These are phyloP conservation scores for Hyphodiscus hymeniophilus DNA, from an alignment of 495 filamentous ascomycete genomes.

Conservation along the genomic window DNA sequence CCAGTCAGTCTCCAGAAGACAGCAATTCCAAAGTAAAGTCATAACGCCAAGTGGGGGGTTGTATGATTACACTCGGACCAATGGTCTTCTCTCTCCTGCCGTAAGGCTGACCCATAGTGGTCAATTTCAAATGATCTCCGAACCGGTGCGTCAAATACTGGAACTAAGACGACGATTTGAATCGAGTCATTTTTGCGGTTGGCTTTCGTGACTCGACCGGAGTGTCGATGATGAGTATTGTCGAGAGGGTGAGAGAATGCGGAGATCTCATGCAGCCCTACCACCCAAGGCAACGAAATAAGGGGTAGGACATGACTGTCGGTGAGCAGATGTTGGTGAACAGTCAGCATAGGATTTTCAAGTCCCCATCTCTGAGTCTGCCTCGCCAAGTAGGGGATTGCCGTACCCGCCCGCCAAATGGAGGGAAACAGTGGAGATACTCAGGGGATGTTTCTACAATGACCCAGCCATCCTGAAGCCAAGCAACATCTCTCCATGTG, in stretches of 20 bases:
- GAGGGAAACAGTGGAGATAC: too few species aligned
- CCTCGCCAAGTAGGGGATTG: constrained; percentile 12
- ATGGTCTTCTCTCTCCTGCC: background rate
- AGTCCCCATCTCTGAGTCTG: constrained; percentile 4
- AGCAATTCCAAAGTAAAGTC: background rate
- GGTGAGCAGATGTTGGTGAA: background rate
- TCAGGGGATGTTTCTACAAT: constrained; percentile 6
- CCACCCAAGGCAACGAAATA: constrained; percentile 2
- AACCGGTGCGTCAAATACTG: background rate
- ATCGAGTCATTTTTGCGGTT: too few species aligned
- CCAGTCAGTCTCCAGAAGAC: background rate
- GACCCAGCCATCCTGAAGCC: background rate
- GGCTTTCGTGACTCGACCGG: too few species aligned
- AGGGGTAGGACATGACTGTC: background rate
- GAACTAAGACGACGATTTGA: too few species aligned
- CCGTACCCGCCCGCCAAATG: constrained; percentile 11
- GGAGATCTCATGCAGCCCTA: background rate
- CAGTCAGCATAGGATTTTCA: background rate
- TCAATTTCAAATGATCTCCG: background rate
- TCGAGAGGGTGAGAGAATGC: background rate
- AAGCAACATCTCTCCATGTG: background rate
- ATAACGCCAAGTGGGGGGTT: background rate
- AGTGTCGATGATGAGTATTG: too few species aligned
- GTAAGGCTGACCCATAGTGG: background rate
- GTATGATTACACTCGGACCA: background rate